Evolutionary conservation across 352 stramenopile genomes (phyloP), one percentile per base, ranked within the genome.

Genomic region (Hyaloperonospora brassicae): DNA sequence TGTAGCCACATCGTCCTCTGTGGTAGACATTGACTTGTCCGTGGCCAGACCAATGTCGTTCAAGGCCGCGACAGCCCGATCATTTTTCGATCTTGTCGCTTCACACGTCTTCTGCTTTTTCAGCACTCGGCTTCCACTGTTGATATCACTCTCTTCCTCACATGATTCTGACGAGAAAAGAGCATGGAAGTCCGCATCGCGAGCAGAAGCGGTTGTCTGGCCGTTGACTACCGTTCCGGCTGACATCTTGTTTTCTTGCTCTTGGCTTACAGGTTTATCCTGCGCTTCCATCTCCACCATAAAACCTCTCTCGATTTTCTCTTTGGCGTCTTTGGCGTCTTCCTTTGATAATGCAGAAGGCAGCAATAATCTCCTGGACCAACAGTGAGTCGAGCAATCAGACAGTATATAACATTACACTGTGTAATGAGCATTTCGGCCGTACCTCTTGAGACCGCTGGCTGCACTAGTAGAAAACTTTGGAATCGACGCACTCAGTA

Each of bases 271-370:
- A 8, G 55, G 42, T 17, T 2, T 8, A 41, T 25, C 2, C 14
- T 21, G 2, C 10, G 57, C 42, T 14, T 53, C 46, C 5, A 40
- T 22, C 3, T 52, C 40, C 34, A 59, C 53, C 49, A 75, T 59
- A 54, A 66, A 62, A 1, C 67, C 67, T 25, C 65, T 70, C 43
- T 77, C 64, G 45, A 82, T 78, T 24, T 48, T 63, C 38, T 72
- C 64, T 57, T 61, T 64, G 9, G 61, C 52, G 22, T 64, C 51
- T 21, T 66, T 55, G 0, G 70, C 70, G 22, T 70, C 54, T 48
- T 70, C 53, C 3, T 63, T 55, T n/a, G 67, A 60, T 47, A 83
- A 55, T 10, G 70, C 67, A 5, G 72, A 79, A 25, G 57, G 64
- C 14, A 83, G 25, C 5, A 59, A 22, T 30, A 65, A 40, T 35